Evolutionary conservation across 306 rosid genomes (phyloP), one percentile per base, ranked within the genome.

Genomic region (Trifolium fragiferum): DNA sequence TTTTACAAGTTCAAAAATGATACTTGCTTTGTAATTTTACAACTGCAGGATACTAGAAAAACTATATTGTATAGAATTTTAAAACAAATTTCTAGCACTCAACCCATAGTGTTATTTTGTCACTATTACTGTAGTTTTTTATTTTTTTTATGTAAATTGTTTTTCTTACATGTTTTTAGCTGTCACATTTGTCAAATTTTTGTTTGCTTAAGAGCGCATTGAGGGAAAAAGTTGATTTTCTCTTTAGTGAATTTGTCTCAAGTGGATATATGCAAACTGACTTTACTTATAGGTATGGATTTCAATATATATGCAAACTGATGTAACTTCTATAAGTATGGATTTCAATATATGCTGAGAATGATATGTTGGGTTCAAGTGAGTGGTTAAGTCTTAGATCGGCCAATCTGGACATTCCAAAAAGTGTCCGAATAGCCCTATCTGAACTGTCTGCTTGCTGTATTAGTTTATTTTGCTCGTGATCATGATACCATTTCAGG

Each of bases 401-500:
- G 11, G 12, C 27, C 13, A 8, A 18, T 51, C 55, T 16, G 4
- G 8, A n/a, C 57, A 50, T n/a, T 50, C 23, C 23, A 53, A 53
- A 53, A 19, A 53, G 23, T 19, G 59, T 19, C 12, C 23, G 5
- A 11, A 53, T 53, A 21, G 5, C 25, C 14, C 14, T 18, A 19
- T 19, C 4, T 19, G 21, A 19, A 18, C 21, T 18, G 23, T 6
- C 25, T 18, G 5, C 14, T 53, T 53, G 19, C 12, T 53, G 59
- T 53, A 53, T 9, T 10, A 19, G 12, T 13, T 11, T 50, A 2
- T 50, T 50, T 53, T 53, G 20, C 5, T 19, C 23, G 19, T 3
- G 59, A 53, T 8, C 27, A 53, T 9, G 27, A 53, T 53, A 53
- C 27, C 59, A 53, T 53, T 53, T 53, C 59, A 53, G 59, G 59